These are phyloP conservation scores for Phytophthora podocarpi DNA, from an alignment of 352 stramenopile genomes.

Conservation along the genomic window DNA sequence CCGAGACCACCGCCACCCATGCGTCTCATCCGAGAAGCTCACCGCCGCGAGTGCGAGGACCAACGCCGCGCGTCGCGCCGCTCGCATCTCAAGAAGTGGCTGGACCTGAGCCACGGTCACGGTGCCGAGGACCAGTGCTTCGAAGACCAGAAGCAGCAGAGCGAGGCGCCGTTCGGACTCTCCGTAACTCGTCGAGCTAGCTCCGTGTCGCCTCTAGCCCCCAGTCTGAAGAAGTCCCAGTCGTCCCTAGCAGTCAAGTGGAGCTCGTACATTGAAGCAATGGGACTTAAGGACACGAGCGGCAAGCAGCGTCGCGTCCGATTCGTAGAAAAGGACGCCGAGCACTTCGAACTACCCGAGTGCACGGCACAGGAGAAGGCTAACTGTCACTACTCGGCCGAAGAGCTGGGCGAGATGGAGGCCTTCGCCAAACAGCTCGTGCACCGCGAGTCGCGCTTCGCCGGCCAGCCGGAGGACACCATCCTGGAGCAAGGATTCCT, in stretches of 20 bases:
- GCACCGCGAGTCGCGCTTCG: conserved; percentile 53
- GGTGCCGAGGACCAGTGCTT: conserved; percentile 3
- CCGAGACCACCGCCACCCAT: conserved; percentile 7
- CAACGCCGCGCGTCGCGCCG: conserved; percentile 34
- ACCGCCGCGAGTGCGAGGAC: conserved; percentile 39
- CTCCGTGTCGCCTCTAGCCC: conserved; percentile 32
- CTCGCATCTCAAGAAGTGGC: conserved; percentile 39
- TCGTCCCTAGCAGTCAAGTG: conserved; percentile 54
- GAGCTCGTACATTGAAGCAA: conserved; percentile 55
- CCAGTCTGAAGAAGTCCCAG: conserved; percentile 66
- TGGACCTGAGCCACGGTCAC: conserved; percentile 24
- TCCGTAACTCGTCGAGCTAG: conserved; percentile 13
- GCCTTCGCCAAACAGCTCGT: conserved; percentile 51
- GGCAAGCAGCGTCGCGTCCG: conserved; percentile 48
- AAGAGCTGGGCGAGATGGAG: conserved; percentile 66
- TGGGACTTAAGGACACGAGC: conserved; percentile 46
- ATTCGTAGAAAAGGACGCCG: conserved; percentile 41
- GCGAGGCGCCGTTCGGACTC: conserved; percentile 12
- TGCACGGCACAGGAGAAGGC: conserved; percentile 60
- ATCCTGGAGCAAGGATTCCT: conserved; percentile 76
- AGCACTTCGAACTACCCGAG: conserved; percentile 43
- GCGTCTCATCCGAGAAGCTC: conserved; percentile 38
- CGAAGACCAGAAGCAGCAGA: conserved; percentile 22
- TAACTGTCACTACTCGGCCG: conserved; percentile 54
- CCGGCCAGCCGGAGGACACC: conserved; percentile 55